Evolutionary conservation across 345 rosid genomes (phyloP).

Genomic region (Acer negundo): DNA sequence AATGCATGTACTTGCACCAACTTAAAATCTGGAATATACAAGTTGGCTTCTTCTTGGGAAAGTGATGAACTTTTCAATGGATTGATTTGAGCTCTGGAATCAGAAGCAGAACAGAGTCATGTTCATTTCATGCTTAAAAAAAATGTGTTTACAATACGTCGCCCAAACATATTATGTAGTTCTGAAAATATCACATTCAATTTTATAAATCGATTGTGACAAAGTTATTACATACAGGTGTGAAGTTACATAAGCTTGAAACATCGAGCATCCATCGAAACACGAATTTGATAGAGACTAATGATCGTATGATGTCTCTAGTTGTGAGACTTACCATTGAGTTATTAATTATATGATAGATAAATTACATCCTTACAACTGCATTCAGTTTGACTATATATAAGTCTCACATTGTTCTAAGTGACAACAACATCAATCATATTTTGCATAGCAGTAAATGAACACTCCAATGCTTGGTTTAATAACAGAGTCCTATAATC

Average conservation of each 20-base stretch:
- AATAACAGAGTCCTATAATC: background rate
- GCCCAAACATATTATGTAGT: no score
- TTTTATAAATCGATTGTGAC: background rate
- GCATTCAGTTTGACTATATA: background rate
- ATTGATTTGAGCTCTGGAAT: no score
- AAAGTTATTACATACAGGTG: background rate
- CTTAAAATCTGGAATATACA: no score
- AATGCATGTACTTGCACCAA: background rate
- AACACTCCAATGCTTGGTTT: conserved; percentile 11
- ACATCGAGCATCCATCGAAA: background rate
- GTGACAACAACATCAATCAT: conserved; percentile 10
- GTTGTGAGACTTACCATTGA: background rate
- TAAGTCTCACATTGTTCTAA: background rate
- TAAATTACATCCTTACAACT: conserved; percentile 3
- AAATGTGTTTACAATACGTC: background rate
- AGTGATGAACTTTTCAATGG: no score
- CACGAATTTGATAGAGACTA: background rate
- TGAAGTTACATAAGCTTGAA: background rate
- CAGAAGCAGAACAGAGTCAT: no score
- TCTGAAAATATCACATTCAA: no score
- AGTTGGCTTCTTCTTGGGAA: no score
- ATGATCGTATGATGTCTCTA: background rate
- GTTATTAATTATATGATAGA: background rate
- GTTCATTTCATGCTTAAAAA: no score
- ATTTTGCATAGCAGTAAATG: conserved; percentile 9